Conservation (phyloP, 164 flowering plant species). For the Annona cherimola region DNA sequence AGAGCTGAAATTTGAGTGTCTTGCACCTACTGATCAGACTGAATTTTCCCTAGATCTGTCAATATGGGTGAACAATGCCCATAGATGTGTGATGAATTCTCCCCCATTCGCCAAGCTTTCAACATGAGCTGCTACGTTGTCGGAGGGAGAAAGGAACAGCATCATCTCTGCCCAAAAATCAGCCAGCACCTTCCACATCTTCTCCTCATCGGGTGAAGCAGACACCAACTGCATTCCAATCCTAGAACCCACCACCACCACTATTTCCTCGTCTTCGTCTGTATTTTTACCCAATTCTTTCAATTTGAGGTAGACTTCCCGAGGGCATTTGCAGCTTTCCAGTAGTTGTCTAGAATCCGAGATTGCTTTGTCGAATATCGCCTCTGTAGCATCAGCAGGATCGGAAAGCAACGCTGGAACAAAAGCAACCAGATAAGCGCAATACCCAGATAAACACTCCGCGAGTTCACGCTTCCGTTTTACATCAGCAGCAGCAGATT, state of each 20-base stretch:
- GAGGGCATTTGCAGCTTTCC: neutral
- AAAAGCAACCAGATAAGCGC: neutral
- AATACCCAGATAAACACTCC: neutral
- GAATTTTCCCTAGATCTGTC: neutral
- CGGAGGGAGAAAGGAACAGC: neutral
- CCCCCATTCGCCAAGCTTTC: neutral
- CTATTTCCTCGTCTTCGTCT: neutral
- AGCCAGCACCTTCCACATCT: neutral
- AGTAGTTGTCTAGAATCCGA: neutral
- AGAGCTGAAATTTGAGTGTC: too few relatives aligned
- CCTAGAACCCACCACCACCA: neutral
- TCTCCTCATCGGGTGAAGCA: neutral
- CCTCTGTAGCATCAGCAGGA: neutral
- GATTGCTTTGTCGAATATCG: neutral
- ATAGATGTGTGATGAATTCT: neutral
- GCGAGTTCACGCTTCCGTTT: neutral
- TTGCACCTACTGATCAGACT: too few relatives aligned
- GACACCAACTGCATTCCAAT: neutral
- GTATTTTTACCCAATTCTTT: neutral
- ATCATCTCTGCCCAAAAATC: neutral
- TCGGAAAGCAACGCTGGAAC: neutral
- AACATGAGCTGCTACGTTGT: neutral
- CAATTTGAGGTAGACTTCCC: neutral
- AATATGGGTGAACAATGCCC: neutral
- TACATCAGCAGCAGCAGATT: neutral